Evolutionary conservation across 176 grass and related monocot species (phyloP), one percentile per base, ranked within the genome.

Genomic region (Microstegium vimineum): DNA sequence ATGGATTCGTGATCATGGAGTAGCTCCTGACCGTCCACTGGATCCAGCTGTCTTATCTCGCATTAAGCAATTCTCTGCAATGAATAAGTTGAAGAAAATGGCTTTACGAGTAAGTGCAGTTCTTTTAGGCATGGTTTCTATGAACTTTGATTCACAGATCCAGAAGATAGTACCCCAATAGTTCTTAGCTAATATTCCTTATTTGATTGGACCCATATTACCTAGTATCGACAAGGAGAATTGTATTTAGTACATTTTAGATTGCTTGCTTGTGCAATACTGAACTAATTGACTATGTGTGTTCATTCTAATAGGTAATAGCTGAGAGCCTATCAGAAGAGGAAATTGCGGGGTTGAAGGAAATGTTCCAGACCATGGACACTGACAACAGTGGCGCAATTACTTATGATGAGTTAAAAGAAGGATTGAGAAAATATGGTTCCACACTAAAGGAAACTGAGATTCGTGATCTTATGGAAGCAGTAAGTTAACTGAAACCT

Each of bases 61-160:
- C 66, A 94, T 99, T 69, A 99, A 95, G 83, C 91, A 99, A 47
- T 99, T 99, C 82, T 99, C 97, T 43, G 97, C 91, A 35, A 99
- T 99, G 97, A 99, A 99, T 68, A 99, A 95, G 65, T 77, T 99
- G 73, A 99, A 95, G 82, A 99, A 99, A 83, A 94, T 99, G 97
- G 97, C 97, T 81, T 92, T 99, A 70, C 87, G 87, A 86, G 97
- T 99, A 79, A 62, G 84, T 70, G 27, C 41, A 40, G 69, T 68
- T 75, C 31, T 61, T 82, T 73, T 84, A 45, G 3, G 47, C 31
- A 69, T 40, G 13, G 23, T 74, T 43, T 33, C 12, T 70, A 28
- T 60, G 46, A 59, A 43, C 60, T 78, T 31, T 46, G 47, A 42
- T 66, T 57, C 40, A n/a, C 26, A 37, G 10, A 46, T 40, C 41